These are phyloP conservation scores for Pestalotiopsis sp. DNA, from an alignment of 2,329 filamentous ascomycete species.

Conservation along the genomic window DNA sequence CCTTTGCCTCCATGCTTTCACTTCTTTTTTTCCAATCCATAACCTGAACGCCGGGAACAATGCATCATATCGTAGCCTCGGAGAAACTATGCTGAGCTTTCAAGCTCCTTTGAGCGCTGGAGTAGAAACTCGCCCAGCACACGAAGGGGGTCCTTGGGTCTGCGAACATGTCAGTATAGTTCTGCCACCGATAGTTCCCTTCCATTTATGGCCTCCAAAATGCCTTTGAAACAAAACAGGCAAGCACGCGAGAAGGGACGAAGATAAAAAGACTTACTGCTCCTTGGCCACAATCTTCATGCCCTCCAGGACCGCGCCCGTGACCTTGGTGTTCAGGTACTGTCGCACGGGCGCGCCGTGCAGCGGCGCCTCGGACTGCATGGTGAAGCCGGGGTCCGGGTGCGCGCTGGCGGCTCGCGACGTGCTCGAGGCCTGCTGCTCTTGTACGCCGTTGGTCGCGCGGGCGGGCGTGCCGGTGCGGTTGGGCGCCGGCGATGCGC, in stretches of 20 bases:
- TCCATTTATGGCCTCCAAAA: neutral
- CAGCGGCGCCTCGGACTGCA: slow-evolving; percentile 61
- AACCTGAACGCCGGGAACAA: slow-evolving; percentile 10
- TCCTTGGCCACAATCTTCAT: slow-evolving; percentile 75
- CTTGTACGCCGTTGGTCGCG: slow-evolving; percentile 23
- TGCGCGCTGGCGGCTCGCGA: slow-evolving; percentile 61
- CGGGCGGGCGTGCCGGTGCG: slow-evolving; percentile 53
- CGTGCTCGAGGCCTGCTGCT: slow-evolving; percentile 25
- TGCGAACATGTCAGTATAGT: slow-evolving; percentile 26
- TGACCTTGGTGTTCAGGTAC: slow-evolving; percentile 74
- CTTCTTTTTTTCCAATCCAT: slow-evolving; percentile 4
- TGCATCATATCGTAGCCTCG: neutral
- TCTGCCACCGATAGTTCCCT: neutral
- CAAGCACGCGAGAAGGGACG: neutral
- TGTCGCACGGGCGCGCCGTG: slow-evolving; percentile 71
- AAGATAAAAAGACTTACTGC: slow-evolving; percentile 55
- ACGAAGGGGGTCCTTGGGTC: slow-evolving; percentile 69
- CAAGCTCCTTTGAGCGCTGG: slow-evolving; percentile 67
- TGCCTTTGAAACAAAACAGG: too few relatives aligned
- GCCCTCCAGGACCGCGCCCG: slow-evolving; percentile 68
- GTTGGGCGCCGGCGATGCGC: slow-evolving; percentile 17
- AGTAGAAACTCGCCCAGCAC: slow-evolving; percentile 72
- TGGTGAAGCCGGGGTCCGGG: slow-evolving; percentile 53
- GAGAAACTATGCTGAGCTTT: slow-evolving; percentile 33
- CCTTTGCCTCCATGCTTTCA: neutral